These are phyloP conservation scores for Arabis alpina DNA, from an alignment of 345 rosid genomes.

Conservation along the genomic window DNA sequence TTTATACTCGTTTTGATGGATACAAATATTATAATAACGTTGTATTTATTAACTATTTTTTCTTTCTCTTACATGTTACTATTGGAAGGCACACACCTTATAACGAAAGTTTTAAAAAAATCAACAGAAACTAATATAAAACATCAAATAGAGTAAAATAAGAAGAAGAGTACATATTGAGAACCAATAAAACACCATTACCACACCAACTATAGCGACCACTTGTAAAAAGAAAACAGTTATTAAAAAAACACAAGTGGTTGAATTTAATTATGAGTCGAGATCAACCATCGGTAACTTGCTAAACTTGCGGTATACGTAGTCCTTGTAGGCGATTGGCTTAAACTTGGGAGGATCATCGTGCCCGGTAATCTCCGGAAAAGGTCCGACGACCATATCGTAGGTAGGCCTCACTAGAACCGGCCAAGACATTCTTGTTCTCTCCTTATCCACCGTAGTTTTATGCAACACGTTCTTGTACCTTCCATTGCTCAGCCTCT, in stretches of 20 bases:
- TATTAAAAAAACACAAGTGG: not conserved
- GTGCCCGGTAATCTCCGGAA: constrained; percentile 46
- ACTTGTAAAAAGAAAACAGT: not conserved
- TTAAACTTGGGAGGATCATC: constrained; percentile 53
- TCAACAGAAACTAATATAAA: too few species aligned
- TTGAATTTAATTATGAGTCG: not conserved
- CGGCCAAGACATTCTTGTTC: constrained; percentile 81
- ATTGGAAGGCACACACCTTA: too few species aligned
- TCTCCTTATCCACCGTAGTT: constrained; percentile 56
- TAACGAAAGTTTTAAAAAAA: too few species aligned
- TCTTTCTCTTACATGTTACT: too few species aligned
- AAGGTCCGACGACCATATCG: constrained; percentile 57
- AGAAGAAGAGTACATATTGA: too few species aligned
- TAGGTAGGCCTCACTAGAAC: constrained; percentile 68
- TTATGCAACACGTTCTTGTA: constrained; percentile 62
- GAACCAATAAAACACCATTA: not conserved
- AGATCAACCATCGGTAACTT: not conserved
- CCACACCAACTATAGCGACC: not conserved
- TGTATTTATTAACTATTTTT: too few species aligned
- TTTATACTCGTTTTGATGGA: too few species aligned
- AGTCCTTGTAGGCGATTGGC: constrained; percentile 60
- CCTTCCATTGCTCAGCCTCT: constrained; percentile 51
- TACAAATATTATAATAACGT: too few species aligned
- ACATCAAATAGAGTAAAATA: too few species aligned
- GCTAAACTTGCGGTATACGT: constrained; percentile 54